Base-by-base conservation (phyloP, 2,329 filamentous ascomycete genomes). In the Trichoderma lentiforme region DNA sequence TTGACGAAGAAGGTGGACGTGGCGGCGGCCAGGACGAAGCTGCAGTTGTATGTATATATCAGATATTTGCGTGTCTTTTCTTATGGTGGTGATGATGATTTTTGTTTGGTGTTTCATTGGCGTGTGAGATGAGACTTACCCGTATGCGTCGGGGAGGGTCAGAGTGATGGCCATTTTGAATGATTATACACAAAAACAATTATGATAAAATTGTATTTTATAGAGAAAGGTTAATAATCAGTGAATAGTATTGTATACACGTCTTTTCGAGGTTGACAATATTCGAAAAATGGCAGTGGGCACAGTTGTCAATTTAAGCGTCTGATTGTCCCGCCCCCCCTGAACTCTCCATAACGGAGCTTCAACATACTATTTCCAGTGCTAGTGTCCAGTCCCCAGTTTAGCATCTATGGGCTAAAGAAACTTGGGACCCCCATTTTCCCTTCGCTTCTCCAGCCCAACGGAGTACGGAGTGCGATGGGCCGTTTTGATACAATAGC, bases 11-110 rank as follows among this genome's bases (percentile, higher is more conserved):
- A 85, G 76, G 86, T 87, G 18, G 86, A 84, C 24, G 86, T 83
- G 71, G 88, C 88, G 60, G 84, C 86, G 67, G 85, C 83, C 69
- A 92, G 84, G 77, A 91, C 89, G 78, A 89, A 89, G 82, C 90
- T 91, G 74, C 39, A 3, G 43, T 21, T 21, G 47, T 36, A n/a
- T 14, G 7, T 39, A 2, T 39, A n/a, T 32, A 21, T 21, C 5
- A 58, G 18, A 32, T 6, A 2, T 34, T 21, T 32, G 28, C 21
- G 56, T 32, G 9, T 24, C 5, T 18, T 34, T 21, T 36, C 18
- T 51, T 11, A 15, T 39, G 7, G 11, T 56, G 11, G 14, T 21
- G 43, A 2, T 47, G 43, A 51, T 51, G 43, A 51, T 26, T 57
- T 53, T 14, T 36, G 15, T 66, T 66, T 26, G 26, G 15, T 47